Base-by-base conservation (phyloP, 2,329 filamentous ascomycete species). In the Neonectria neomacrospora region DNA sequence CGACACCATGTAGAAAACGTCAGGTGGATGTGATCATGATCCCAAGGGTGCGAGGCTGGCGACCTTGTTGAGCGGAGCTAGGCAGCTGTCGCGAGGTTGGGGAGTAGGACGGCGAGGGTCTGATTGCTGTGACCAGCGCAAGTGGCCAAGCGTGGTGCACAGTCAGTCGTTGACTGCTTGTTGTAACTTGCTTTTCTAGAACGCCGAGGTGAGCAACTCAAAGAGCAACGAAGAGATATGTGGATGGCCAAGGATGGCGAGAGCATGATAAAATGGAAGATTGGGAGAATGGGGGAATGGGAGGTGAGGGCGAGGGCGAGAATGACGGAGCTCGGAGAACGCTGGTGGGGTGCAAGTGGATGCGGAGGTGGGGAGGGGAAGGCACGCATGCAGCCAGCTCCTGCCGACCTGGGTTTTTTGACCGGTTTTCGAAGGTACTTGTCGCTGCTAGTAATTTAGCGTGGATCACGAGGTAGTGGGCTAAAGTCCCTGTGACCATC, bases 71-170 rank as follows among this genome's bases (percentile, higher is more conserved):
- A 65, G 59, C 54, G 50, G 30, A 62, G 51, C 63, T 64, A 68
- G 70, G 65, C 54, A 61, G 58, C 63, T 63, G 50, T 67, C 44
- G 58, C 69, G 70, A 72, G 70, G 70, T 64, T 72, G 70, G 70
- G 70, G 61, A 54, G 60, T 26, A 39, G 30, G 52, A 52, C 45
- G 62, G 57, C 48, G 22, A 54, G 61, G 61, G 55, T 39, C 22
- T 58, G 54, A 61, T 51, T 67, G 64, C 61, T 52, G 30, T 41
- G 32, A 44, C 50, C 32, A 54, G 59, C 48, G 42, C 42, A 37
- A 61, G 34, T 42, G 50, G 48, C 18, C 55, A 30, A 39, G 14
- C 48, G 45, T 44, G 47, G 18, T 32, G 54, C 53, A 18, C 20
- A 37, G 23, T 18, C 10, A 20, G 41, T 22, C 8, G 53, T 32